Base-by-base conservation (phyloP, 441 rosid species). In the Pelargonium citronellum region DNA sequence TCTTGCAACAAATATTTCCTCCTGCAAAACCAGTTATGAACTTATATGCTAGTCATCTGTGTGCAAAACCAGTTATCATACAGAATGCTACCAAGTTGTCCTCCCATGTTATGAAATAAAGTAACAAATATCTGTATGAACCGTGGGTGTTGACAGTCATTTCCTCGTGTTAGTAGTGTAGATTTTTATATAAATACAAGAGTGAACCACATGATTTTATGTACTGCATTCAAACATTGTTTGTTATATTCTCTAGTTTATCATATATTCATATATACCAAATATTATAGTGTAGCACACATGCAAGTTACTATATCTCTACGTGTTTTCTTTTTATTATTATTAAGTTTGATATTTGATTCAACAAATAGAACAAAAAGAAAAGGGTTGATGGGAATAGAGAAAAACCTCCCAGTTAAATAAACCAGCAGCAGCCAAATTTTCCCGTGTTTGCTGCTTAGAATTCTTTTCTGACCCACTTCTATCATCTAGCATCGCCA, bases 351-450 rank as follows among this genome's bases (percentile, higher is more conserved):
- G 6, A 4, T 51, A 51, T 17, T 51, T 15, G 19, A 1, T 58
- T 58, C 63, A 58, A 58, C 63, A 9, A 58, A 58, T 58, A 30
- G 30, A n/a, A 5, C 4, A 55, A 15, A 57, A 11, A 57, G 39
- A 34, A 34, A 57, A 57, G 8, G 12, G 62, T 30, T 22, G 30
- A 67, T 41, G 43, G 60, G 19, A 6, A 20, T 19, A 22, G 19
- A 78, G 61, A 68, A 65, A 47, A 71, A 95, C 98, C 99, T 92
- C 96, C 99, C 98, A 95, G 68, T 87, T 86, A 78, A 95, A 95
- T 76, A 95, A 89, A 69, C 92, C 94, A 15, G 96, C 95, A 79
- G 99, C 99, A 84, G 99, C 97, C 85, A 87, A 92, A 3, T 66
- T 85, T 75, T 95, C 99, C 75, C 99, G 91, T 87, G 84, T 84